Evolutionary conservation across 805 yeast genomes (phyloP).

Genomic region (Schwanniomyces sp.): DNA sequence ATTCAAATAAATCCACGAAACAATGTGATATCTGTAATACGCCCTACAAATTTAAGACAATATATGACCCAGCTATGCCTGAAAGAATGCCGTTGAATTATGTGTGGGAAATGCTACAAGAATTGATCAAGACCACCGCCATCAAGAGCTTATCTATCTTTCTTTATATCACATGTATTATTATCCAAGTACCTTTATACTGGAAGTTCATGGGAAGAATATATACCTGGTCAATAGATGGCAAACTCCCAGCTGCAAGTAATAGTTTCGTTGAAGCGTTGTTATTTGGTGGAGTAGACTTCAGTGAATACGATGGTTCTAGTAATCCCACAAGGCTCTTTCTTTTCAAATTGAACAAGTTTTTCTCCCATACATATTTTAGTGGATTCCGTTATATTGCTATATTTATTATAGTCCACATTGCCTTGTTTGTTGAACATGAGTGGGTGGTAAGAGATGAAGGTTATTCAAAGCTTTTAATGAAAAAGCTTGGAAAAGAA

Average conservation of each 20-base stretch:
- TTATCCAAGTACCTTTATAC: conserved; percentile 56
- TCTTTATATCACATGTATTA: conserved; percentile 41
- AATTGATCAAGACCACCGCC: conserved; percentile 11
- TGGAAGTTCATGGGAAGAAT: conserved; percentile 57
- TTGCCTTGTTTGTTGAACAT: conserved; percentile 56
- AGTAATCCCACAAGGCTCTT: conserved; percentile 6
- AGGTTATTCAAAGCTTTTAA: conserved; percentile 59
- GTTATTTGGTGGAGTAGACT: conserved; percentile 38
- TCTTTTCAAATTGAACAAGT: conserved; percentile 19
- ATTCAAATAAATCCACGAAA: conserved; percentile 54
- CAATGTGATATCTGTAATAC: conserved; percentile 89
- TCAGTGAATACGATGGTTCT: conserved; percentile 6
- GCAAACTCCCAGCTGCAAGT: conserved; percentile 40
- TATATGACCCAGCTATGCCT: conserved; percentile 68
- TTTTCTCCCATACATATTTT: conserved; percentile 32
- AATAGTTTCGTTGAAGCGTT: conserved; percentile 29
- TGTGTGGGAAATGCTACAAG: conserved; percentile 40
- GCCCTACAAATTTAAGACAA: conserved; percentile 65
- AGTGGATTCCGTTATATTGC: conserved; percentile 41
- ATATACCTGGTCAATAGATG: conserved; percentile 57
- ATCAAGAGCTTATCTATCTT: conserved; percentile 21
- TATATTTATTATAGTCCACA: conserved; percentile 38
- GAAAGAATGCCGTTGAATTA: conserved; percentile 54
- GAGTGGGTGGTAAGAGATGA: conserved; percentile 74
- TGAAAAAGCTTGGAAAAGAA: conserved; percentile 59